These are phyloP conservation scores for Beauveria bassiana DNA, from an alignment of 2,329 filamentous ascomycete genomes.

Conservation along the genomic window DNA sequence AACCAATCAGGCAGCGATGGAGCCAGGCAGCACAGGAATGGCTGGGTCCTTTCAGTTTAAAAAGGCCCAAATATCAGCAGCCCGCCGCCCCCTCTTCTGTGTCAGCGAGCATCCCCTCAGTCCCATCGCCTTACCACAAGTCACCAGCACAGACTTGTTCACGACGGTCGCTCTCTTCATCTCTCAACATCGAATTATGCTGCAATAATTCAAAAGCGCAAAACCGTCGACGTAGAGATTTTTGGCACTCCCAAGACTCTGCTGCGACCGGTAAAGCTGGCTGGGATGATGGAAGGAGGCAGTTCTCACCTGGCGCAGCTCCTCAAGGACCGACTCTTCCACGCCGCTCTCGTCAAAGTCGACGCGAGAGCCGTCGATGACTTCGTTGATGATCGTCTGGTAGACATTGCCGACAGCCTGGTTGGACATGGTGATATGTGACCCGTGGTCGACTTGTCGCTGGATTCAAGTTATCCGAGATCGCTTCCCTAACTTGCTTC, in stretches of 20 bases:
- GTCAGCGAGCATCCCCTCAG: conserved; percentile 6
- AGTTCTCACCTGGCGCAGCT: conserved; percentile 72
- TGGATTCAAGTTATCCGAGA: conserved; percentile 6
- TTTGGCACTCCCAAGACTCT: not conserved
- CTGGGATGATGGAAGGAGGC: not conserved
- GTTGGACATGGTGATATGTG: conserved; percentile 46
- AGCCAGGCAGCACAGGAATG: conserved; percentile 15
- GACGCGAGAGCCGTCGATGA: conserved; percentile 84
- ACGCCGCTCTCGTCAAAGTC: conserved; percentile 97
- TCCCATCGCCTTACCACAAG: not conserved
- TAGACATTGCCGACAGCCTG: conserved; percentile 68
- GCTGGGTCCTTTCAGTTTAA: conserved; percentile 32
- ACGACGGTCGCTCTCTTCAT: not conserved
- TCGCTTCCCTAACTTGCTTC: not conserved
- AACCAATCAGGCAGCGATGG: conserved; percentile 8
- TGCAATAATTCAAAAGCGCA: not conserved
- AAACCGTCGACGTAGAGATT: not conserved
- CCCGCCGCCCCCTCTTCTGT: conserved; percentile 15
- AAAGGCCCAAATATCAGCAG: conserved; percentile 50
- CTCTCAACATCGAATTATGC: not conserved
- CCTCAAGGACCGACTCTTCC: conserved; percentile 76
- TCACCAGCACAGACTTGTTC: not conserved
- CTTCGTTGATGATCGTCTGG: conserved; percentile 68
- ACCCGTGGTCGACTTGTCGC: not conserved
- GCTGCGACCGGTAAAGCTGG: not conserved